Percentiles rank a stretch among this genome's conserved stretches.
phyloP scores from a whole-genome alignment of 306 rosid genomes.

The Gleditsia sinensis region DNA sequence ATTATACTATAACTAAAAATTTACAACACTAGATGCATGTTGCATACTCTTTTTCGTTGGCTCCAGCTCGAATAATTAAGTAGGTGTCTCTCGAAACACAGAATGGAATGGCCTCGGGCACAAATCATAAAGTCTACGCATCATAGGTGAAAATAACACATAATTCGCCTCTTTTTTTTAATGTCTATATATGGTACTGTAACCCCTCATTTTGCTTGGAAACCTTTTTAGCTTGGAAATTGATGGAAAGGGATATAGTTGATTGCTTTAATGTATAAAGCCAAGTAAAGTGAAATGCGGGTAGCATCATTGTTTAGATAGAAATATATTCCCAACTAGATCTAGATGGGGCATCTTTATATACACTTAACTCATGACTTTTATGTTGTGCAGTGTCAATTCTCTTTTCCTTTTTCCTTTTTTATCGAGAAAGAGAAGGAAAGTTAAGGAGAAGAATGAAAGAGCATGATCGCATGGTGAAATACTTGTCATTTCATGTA shows the following conservation, averaged over 20 bases:
- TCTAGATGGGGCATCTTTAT: constrained; percentile 54
- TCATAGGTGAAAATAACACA: not conserved
- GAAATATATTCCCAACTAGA: constrained; percentile 62
- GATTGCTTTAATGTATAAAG: constrained; percentile 40
- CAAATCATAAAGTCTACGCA: not conserved
- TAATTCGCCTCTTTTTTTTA: constrained; percentile 57
- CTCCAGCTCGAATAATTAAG: not conserved
- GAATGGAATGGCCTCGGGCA: not conserved
- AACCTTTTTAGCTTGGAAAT: constrained; percentile 76
- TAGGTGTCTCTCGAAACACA: not conserved
- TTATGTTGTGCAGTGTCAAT: constrained; percentile 43
- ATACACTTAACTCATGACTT: constrained; percentile 54
- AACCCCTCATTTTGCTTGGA: constrained; percentile 56
- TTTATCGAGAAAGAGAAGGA: constrained; percentile 48
- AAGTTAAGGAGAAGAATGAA: constrained; percentile 43
- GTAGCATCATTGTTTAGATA: constrained; percentile 62
- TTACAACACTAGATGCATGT: too few species aligned
- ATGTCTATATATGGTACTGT: constrained; percentile 51
- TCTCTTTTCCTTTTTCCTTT: constrained; percentile 37
- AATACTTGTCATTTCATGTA: constrained; percentile 69
- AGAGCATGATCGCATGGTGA: constrained; percentile 61
- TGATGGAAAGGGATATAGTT: constrained; percentile 70
- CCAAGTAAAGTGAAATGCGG: constrained; percentile 50
- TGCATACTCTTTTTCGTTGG: not conserved
- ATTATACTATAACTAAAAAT: too few species aligned